These are phyloP conservation scores for Beta vulgaris DNA, from an alignment of 148 eudicot genomes.

Conservation along the genomic window DNA sequence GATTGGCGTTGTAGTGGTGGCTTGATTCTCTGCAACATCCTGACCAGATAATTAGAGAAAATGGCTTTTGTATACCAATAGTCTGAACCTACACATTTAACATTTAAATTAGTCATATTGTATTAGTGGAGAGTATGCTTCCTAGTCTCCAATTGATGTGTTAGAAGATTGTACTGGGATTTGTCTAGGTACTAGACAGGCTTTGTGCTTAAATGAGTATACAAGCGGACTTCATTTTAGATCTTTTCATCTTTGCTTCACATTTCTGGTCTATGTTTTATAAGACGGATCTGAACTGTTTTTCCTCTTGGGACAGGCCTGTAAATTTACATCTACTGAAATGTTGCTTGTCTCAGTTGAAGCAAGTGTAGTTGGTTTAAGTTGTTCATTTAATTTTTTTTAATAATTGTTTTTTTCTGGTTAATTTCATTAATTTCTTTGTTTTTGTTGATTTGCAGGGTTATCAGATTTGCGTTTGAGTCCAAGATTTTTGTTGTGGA, in stretches of 20 bases:
- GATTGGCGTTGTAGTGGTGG: too few relatives aligned
- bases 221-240: not conserved
- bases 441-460: too few relatives aligned
- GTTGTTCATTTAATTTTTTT: too few relatives aligned
- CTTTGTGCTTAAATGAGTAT: slow-evolving; percentile 18
- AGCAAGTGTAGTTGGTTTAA: slow-evolving; percentile 84
- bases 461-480: too few relatives aligned
- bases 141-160: not conserved
- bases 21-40: too few relatives aligned
- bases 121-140: not conserved
- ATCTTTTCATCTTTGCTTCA: not conserved
- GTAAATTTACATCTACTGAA: slow-evolving; percentile 24
- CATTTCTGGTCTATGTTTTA: not conserved
- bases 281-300: not conserved
- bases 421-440: too few relatives aligned
- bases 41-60: not conserved
- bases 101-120: not conserved
- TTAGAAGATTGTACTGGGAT: not conserved
- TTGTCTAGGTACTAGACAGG: not conserved
- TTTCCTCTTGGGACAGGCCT: slow-evolving; percentile 36
- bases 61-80: not conserved
- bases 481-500: too few relatives aligned
- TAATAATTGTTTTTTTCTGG: too few relatives aligned
- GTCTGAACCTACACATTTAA: not conserved
- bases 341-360: slow-evolving; percentile 66